Percentiles rank a stretch among this genome's conserved stretches.
phyloP scores from a whole-genome alignment of 495 filamentous ascomycete species.

The Penicillium lividum region DNA sequence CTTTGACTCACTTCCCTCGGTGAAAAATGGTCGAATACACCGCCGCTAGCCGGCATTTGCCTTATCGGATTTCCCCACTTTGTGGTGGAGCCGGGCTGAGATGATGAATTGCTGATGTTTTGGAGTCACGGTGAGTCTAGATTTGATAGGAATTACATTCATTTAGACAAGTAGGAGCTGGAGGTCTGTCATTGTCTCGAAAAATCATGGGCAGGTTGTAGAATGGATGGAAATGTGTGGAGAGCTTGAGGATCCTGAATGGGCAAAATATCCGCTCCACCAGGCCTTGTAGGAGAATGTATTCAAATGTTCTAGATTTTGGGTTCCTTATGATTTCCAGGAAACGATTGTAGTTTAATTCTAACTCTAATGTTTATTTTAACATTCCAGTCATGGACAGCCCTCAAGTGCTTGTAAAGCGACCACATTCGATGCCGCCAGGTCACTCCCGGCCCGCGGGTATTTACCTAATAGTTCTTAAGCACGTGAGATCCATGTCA shows the following conservation, averaged over 20 bases:
- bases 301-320: neutral
- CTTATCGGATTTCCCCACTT: conserved; percentile 27
- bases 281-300: too few species aligned
- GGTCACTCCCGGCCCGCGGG: neutral
- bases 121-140: neutral
- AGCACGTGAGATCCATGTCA: neutral
- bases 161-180: neutral
- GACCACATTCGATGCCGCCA: too few species aligned
- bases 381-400: neutral
- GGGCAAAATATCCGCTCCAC: too few species aligned
- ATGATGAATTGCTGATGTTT: conserved; percentile 2
- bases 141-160: neutral
- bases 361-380: neutral
- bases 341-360: neutral
- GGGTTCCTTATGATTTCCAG: neutral
- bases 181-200: neutral
- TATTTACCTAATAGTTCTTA: neutral
- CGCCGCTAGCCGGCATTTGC: conserved; percentile 23
- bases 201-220: neutral
- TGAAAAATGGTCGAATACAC: conserved; percentile 24
- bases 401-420: neutral
- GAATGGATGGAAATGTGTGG: neutral
- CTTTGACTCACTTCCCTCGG: conserved; percentile 20
- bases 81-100: conserved; percentile 4
- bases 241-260: neutral